Percentiles rank a stretch among this genome's conserved stretches.
These are phyloP conservation scores for Davidsoniella virescens DNA, from an alignment of 2,329 filamentous ascomycete genomes.

Conservation along the genomic window DNA sequence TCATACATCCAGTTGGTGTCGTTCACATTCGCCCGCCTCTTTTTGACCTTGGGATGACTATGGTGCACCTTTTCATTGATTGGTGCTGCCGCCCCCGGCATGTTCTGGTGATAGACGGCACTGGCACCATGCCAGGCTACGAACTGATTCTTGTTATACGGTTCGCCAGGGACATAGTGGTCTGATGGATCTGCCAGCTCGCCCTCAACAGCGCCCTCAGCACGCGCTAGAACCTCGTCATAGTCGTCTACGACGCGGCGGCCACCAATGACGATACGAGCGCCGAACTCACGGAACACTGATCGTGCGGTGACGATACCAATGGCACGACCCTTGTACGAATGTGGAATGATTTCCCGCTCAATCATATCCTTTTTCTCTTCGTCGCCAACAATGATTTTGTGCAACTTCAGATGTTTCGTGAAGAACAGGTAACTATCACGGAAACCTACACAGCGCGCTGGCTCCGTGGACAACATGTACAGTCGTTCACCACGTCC, in stretches of 20 bases:
- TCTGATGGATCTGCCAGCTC: conserved; percentile 86
- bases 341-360: conserved; percentile 87
- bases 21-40: conserved; percentile 73
- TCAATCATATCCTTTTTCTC: conserved; percentile 95
- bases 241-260: conserved; percentile 81
- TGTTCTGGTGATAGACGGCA: conserved; percentile 78
- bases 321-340: conserved; percentile 94
- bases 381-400: conserved; percentile 95
- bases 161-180: conserved; percentile 49
- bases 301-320: conserved; percentile 92
- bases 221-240: conserved; percentile 56
- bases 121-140: conserved; percentile 97
- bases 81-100: conserved; percentile 58
- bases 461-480: conserved; percentile 97
- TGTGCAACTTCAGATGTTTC: conserved; percentile 89
- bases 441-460: conserved; percentile 88
- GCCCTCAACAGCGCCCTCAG: conserved; percentile 68
- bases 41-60: conserved; percentile 68
- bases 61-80: conserved; percentile 20
- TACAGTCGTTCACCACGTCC: conserved; percentile 76
- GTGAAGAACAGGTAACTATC: conserved; percentile 99
- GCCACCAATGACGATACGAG: conserved; percentile 83
- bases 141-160: conserved; percentile 98
- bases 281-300: conserved; percentile 92
- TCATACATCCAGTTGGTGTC: conserved; percentile 94